Conservation (phyloP, 75 land plant genomes). For the Selaginella moellendorffii region DNA sequence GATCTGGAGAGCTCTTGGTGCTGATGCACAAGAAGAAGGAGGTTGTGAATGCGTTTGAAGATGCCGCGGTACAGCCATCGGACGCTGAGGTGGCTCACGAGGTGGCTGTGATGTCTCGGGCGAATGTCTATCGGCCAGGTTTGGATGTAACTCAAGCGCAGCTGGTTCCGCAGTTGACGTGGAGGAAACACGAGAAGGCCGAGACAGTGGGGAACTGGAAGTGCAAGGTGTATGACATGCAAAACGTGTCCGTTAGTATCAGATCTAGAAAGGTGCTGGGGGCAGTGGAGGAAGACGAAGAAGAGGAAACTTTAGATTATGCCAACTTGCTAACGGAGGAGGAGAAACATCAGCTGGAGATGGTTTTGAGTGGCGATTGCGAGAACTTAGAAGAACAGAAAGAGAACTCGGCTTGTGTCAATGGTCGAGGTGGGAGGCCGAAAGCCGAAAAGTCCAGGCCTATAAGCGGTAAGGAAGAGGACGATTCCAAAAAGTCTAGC, state of each 20-base stretch:
- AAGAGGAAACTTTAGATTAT: background rate
- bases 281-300: constrained; percentile 7
- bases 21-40: constrained; percentile 6
- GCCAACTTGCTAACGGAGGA: background rate
- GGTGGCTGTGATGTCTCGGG: background rate
- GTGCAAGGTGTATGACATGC: constrained; percentile 9
- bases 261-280: constrained; percentile 1
- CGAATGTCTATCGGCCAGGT: background rate
- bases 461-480: too few species aligned
- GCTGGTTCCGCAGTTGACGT: background rate
- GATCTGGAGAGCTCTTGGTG: background rate
- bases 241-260: background rate
- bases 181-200: constrained; percentile 1
- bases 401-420: too few species aligned
- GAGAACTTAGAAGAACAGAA: too few species aligned
- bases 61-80: background rate
- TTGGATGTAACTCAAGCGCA: background rate
- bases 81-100: background rate
- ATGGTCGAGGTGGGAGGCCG: too few species aligned
- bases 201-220: constrained; percentile 4
- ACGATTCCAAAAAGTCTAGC: too few species aligned
- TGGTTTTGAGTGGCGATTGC: background rate
- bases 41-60: background rate
- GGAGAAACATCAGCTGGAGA: background rate
- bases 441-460: too few species aligned